Evolutionary conservation across 352 stramenopile species (phyloP).

Genomic region (Pythium inflatum): DNA sequence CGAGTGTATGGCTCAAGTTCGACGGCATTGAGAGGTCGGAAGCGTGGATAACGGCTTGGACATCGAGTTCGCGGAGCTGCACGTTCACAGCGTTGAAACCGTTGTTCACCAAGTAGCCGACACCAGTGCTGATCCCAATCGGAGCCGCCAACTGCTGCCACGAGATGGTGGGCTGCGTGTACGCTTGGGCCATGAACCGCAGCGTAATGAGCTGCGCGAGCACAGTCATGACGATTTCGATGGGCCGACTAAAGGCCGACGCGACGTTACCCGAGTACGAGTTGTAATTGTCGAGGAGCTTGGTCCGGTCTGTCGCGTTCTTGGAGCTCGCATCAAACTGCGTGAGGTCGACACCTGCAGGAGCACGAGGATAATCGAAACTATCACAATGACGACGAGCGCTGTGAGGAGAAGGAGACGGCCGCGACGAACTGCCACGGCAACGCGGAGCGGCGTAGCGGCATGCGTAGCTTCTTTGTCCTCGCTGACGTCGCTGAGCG

Average conservation of each 20-base stretch:
- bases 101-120: slow-evolving; percentile 15
- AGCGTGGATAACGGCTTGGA: not conserved
- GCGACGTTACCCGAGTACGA: slow-evolving; percentile 7
- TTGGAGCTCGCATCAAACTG: not conserved
- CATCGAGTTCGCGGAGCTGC: not conserved
- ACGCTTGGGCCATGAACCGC: slow-evolving; percentile 2
- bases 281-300: slow-evolving; percentile 12
- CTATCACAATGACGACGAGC: no score
- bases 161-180: not conserved
- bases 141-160: not conserved
- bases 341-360: not conserved
- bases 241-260: not conserved
- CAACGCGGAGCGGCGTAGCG: no score
- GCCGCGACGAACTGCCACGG: no score
- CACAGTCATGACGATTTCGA: not conserved
- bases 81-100: slow-evolving; percentile 23
- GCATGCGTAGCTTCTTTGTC: no score
- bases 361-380: no score
- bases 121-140: not conserved
- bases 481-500: no score
- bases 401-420: no score
- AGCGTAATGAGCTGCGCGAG: slow-evolving; percentile 5
- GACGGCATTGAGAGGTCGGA: not conserved
- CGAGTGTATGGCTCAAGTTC: not conserved
- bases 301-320: not conserved